Evolutionary conservation across 768 basidiomycete species (phyloP).

Genomic region (Goffeauzyma gilvescens): DNA sequence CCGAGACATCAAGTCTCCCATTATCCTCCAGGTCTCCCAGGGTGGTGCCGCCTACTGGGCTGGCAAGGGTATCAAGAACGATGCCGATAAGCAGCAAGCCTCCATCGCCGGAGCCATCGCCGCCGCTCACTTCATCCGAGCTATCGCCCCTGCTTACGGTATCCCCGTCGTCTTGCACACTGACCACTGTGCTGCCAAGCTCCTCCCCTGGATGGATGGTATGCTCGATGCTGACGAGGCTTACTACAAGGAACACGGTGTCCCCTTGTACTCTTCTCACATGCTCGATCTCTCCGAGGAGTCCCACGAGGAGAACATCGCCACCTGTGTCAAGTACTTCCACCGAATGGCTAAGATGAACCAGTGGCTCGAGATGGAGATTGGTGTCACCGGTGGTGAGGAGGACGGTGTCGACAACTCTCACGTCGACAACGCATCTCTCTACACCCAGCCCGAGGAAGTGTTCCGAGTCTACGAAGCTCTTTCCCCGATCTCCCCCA

Average conservation of each 20-base stretch:
- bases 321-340: slow-evolving; percentile 82
- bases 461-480: slow-evolving; percentile 77
- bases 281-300: slow-evolving; percentile 94
- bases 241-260: slow-evolving; percentile 73
- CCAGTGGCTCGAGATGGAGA: slow-evolving; percentile 98
- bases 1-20: slow-evolving; percentile 86
- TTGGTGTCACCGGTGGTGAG: slow-evolving; percentile 98
- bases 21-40: slow-evolving; percentile 94
- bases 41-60: slow-evolving; percentile 91
- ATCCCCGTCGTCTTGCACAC: slow-evolving; percentile 94
- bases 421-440: slow-evolving; percentile 69
- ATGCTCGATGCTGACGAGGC: slow-evolving; percentile 93
- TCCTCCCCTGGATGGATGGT: slow-evolving; percentile 94
- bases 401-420: slow-evolving; percentile 99
- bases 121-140: slow-evolving; percentile 76
- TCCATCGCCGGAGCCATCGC: slow-evolving; percentile 82
- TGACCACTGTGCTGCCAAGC: slow-evolving; percentile 95
- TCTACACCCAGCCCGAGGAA: slow-evolving; percentile 97
- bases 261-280: slow-evolving; percentile 51
- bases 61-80: slow-evolving; percentile 87
- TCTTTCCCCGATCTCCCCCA: slow-evolving; percentile 64
- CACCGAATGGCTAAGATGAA: slow-evolving; percentile 79
- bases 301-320: slow-evolving; percentile 72
- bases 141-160: slow-evolving; percentile 75
- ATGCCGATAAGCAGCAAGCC: slow-evolving; percentile 61